Evolutionary conservation across 306 rosid genomes (phyloP).

Genomic region (Malus asiatica): DNA sequence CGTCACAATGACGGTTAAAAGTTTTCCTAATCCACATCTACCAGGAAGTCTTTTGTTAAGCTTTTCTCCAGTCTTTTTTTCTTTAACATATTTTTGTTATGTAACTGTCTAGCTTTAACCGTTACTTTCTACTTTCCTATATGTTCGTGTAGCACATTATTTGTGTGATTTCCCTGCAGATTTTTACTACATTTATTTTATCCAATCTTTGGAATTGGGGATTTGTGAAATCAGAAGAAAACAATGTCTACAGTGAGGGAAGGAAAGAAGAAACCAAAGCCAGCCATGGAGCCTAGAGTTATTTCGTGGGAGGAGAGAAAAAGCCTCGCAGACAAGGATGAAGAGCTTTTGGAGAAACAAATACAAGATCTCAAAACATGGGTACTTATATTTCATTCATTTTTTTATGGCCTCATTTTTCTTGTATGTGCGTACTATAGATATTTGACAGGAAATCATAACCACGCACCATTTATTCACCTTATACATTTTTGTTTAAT

Average conservation of each 20-base stretch:
- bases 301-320: slow-evolving; percentile 25
- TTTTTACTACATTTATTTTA: not conserved
- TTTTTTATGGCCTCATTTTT: not conserved
- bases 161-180: not conserved
- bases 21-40: too few species aligned
- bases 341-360: slow-evolving; percentile 16
- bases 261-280: slow-evolving; percentile 10
- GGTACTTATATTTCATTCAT: not conserved
- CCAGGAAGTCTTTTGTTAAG: not conserved
- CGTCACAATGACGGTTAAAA: too few species aligned
- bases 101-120: not conserved
- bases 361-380: slow-evolving; percentile 22
- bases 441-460: not conserved
- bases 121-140: not conserved
- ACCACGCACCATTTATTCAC: too few species aligned
- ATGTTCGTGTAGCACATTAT: not conserved
- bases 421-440: not conserved
- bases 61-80: too few species aligned
- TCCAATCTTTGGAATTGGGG: not conserved
- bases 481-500: too few species aligned
- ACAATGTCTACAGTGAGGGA: slow-evolving; percentile 8
- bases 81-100: not conserved
- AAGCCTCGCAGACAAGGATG: slow-evolving; percentile 17
- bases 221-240: not conserved
- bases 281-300: not conserved